These are phyloP conservation scores for Suillus luteus DNA, from an alignment of 768 basidiomycete species.

Conservation along the genomic window DNA sequence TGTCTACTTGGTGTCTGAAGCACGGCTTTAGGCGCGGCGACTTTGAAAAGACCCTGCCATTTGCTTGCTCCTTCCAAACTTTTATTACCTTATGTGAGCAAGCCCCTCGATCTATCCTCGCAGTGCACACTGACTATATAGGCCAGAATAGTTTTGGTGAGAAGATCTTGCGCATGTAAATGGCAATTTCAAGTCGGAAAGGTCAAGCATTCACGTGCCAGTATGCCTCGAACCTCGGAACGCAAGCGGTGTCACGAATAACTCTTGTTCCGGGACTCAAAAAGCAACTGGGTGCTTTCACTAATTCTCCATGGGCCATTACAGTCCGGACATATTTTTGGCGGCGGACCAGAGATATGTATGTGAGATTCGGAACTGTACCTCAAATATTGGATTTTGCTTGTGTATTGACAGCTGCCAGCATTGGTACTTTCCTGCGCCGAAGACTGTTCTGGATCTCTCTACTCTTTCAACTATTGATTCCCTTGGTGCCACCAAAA, in stretches of 20 bases:
- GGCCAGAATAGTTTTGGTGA: background rate
- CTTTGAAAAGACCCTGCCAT: background rate
- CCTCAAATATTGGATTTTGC: background rate
- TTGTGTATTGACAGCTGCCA: background rate
- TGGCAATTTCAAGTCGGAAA: too few species aligned
- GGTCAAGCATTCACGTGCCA: background rate
- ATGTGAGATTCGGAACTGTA: background rate
- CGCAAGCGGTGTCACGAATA: background rate
- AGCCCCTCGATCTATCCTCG: background rate
- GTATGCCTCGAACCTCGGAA: background rate
- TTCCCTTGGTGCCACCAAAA: constrained; percentile 20
- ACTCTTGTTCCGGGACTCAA: background rate
- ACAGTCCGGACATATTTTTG: background rate
- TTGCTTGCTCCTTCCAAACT: background rate
- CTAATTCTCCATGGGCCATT: background rate
- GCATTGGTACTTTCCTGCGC: background rate
- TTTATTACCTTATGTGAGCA: background rate
- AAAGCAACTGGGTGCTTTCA: background rate
- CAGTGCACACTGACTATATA: background rate
- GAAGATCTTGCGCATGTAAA: too few species aligned
- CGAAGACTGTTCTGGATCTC: background rate
- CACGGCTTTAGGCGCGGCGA: background rate
- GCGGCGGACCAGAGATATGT: background rate
- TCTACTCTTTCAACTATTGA: constrained; percentile 20
- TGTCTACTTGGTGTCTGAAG: background rate